Evolutionary conservation across 306 rosid species (phyloP), one percentile per base, ranked within the genome.

Genomic region (Gastrolobium bilobum): DNA sequence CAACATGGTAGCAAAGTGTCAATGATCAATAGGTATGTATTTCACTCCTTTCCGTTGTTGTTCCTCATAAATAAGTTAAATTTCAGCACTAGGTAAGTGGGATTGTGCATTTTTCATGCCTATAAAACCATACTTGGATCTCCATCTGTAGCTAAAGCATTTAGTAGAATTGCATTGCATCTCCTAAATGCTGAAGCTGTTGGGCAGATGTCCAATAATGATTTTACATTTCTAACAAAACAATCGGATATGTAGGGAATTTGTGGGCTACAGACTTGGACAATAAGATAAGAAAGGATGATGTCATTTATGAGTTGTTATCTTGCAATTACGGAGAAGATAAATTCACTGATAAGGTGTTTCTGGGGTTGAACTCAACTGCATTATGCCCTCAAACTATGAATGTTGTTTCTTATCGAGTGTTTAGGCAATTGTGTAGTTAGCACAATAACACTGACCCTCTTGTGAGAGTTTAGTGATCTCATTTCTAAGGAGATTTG

Each of bases 301-400:
- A 30, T 40, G 30, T 77, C 70, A 29, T 60, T 35, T 7, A 59
- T n/a, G 13, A 33, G 42, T 42, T 54, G 38, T 68, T 68, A 33
- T 68, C 77, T 47, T 69, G 71, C 42, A 58, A 69, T 59, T 59
- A 70, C 37, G 61, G 52, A 30, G 39, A 43, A 43, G 50, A 67
- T 44, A 42, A 6, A 30, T 68, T 10, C 2, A 33, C 7, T 15
- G 30, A 68, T 78, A 43, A 31, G 59, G 47, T 54, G 48, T 14
- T 56, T 43, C 56, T n/a, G n/a, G 30, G 44, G 37, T 48, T 56
- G 47, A 59, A 59, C 6, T 8, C 47, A 64, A 48, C 14, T 62
- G 53, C 62, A 48, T 10, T 50, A 42, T 69, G 40, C 33, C 11
- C 65, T 50, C 37, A 60, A 77, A 53, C 40, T 52, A 51, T 56